Evolutionary conservation across 2,329 filamentous ascomycete genomes (phyloP).

Genomic region (Ophiostoma piceae): DNA sequence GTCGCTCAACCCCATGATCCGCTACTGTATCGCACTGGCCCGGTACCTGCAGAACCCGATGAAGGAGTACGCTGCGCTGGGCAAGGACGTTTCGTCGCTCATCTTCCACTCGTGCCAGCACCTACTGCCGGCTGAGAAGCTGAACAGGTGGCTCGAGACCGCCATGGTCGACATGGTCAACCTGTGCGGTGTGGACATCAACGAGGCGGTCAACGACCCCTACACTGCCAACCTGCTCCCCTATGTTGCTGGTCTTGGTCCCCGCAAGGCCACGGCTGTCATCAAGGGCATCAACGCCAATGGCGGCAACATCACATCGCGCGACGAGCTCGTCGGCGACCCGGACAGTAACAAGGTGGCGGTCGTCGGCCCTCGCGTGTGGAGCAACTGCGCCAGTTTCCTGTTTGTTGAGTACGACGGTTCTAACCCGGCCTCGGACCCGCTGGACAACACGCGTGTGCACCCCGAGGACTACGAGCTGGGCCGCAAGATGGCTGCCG

Average conservation of each 20-base stretch:
- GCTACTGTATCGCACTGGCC: constrained; percentile 85
- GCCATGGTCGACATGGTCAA: constrained; percentile 99
- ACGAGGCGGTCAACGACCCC: constrained; percentile 76
- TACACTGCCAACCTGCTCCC: constrained; percentile 84
- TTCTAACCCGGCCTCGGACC: constrained; percentile 77
- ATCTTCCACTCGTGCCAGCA: constrained; percentile 87
- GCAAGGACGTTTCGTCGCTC: constrained; percentile 79
- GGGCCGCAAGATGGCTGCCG: constrained; percentile 95
- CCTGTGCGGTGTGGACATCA: constrained; percentile 89
- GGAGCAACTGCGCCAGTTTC: constrained; percentile 96
- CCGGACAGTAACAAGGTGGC: constrained; percentile 70
- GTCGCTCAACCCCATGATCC: constrained; percentile 67
- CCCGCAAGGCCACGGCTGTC: constrained; percentile 79
- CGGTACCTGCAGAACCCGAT: constrained; percentile 92
- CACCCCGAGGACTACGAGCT: constrained; percentile 98
- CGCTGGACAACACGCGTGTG: constrained; percentile 92
- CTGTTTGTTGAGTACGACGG: constrained; percentile 82
- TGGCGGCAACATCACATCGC: constrained; percentile 75
- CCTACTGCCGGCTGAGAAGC: constrained; percentile 79
- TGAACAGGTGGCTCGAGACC: constrained; percentile 82
- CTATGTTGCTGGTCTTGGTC: constrained; percentile 85
- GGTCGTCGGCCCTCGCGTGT: constrained; percentile 83
- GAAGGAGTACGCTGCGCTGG: constrained; percentile 91
- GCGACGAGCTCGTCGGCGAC: constrained; percentile 84
- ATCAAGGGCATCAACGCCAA: constrained; percentile 90